These are phyloP conservation scores for Nitzschia palea DNA, from an alignment of 108 stramenopile genomes.

Conservation along the genomic window DNA sequence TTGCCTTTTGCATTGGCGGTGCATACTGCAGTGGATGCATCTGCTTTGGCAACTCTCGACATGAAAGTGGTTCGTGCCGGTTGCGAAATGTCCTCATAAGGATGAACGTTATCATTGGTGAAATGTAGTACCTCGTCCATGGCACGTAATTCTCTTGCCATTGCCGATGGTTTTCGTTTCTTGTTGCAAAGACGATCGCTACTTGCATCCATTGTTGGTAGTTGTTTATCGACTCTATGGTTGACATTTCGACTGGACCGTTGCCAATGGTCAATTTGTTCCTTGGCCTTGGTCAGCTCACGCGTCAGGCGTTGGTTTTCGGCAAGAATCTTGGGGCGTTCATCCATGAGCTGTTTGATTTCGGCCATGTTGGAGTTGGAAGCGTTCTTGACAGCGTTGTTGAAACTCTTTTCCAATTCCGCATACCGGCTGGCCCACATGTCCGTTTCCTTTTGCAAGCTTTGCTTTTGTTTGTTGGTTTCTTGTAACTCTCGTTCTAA, in stretches of 20 bases:
- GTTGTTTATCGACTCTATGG: background rate
- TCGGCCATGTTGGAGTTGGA: constrained; percentile 5
- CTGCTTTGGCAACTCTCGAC: too few relatives aligned
- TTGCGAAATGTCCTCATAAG: too few relatives aligned
- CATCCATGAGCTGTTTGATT: constrained; percentile 12
- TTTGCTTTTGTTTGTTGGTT: background rate
- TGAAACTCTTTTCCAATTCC: background rate
- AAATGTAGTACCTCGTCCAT: background rate
- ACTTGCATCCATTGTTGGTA: background rate
- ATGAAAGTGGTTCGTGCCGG: too few relatives aligned
- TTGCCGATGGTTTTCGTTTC: background rate
- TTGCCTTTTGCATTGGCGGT: too few relatives aligned
- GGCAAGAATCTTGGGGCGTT: constrained; percentile 7
- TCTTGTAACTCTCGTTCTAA: background rate
- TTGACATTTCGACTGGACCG: too few relatives aligned
- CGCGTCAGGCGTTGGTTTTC: constrained; percentile 1
- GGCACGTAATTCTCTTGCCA: background rate
- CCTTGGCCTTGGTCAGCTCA: background rate
- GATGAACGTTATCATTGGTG: background rate
- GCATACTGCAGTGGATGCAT: too few relatives aligned
- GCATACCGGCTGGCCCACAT: background rate
- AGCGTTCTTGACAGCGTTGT: constrained; percentile 13
- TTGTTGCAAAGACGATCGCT: background rate
- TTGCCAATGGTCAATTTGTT: background rate
- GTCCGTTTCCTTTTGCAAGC: background rate